A percentile compares a stretch with the other conserved stretches of the same genome.
Evolutionary conservation across 164 flowering plant genomes (phyloP).

Genomic region (Nelumbo lutea): DNA sequence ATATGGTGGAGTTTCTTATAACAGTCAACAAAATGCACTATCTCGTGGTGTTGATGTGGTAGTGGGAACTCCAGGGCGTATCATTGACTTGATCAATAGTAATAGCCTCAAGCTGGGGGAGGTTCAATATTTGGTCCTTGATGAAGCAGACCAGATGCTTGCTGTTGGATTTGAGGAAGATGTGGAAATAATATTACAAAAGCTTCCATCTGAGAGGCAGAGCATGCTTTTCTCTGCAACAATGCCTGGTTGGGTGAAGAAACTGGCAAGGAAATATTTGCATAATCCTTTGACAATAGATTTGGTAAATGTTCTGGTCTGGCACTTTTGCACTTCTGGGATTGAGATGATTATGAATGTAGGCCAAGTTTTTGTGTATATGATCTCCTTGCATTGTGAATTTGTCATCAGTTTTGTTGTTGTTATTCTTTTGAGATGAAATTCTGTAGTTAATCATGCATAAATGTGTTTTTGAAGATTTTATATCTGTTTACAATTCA

Average conservation of each 20-base stretch:
- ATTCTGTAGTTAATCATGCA: no score
- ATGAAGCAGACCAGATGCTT: slow-evolving; percentile 99
- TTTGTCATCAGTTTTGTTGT: no score
- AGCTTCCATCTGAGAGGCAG: slow-evolving; percentile 75
- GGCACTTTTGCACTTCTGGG: background rate
- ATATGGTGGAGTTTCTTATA: slow-evolving; percentile 94
- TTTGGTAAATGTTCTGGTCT: slow-evolving; percentile 46
- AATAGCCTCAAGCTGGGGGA: slow-evolving; percentile 74
- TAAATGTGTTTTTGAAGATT: no score
- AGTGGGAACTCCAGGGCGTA: slow-evolving; percentile 97
- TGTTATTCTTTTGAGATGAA: no score
- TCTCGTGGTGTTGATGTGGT: slow-evolving; percentile 96
- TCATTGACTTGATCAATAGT: slow-evolving; percentile 73
- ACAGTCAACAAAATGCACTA: slow-evolving; percentile 72
- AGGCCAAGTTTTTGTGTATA: no score
- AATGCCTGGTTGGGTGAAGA: slow-evolving; percentile 97
- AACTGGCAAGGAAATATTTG: slow-evolving; percentile 83
- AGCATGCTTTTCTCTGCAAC: slow-evolving; percentile 99
- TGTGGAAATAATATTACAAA: slow-evolving; percentile 76
- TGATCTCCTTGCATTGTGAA: background rate
- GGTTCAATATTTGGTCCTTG: slow-evolving; percentile 86
- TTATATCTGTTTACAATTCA: no score
- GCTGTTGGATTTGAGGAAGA: slow-evolving; percentile 99
- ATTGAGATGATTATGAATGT: no score
- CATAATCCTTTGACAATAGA: slow-evolving; percentile 87